A percentile compares a stretch with the other conserved stretches of the same genome.
Conservation (phyloP, 345 rosid species). For the Eucalyptus lansdowneana region DNA sequence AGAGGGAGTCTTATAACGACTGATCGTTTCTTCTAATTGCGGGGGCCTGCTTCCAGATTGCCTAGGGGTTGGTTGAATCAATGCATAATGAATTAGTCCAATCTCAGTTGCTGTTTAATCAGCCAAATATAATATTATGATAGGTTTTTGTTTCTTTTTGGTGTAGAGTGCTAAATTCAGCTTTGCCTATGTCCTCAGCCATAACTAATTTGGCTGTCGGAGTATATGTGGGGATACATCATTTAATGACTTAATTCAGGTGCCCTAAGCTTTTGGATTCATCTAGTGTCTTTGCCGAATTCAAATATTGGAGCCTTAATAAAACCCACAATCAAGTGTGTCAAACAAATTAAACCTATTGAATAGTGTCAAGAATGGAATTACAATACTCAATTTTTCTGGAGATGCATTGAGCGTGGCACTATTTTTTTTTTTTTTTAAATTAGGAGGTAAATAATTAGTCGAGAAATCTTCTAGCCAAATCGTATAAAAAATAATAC, state of each 20-base stretch:
- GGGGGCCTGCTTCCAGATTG: background rate
- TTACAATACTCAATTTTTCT: background rate
- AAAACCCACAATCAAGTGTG: background rate
- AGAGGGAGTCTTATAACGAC: background rate
- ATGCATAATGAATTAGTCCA: background rate
- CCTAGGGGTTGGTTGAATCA: background rate
- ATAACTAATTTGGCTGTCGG: background rate
- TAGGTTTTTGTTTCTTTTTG: background rate
- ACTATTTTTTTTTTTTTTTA: background rate
- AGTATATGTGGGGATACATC: background rate
- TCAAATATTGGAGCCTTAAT: background rate
- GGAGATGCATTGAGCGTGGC: fast-evolving
- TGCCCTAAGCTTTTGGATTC: background rate
- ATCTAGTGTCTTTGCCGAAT: fast-evolving
- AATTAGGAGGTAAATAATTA: background rate
- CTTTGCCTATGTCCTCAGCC: background rate
- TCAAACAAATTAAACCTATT: background rate
- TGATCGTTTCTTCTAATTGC: background rate
- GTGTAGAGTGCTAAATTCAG: background rate
- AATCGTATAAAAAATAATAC: background rate
- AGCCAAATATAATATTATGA: background rate
- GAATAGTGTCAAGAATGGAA: background rate
- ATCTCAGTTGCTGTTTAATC: background rate
- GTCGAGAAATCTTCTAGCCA: fast-evolving
- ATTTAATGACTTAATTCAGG: background rate